Percentiles rank a stretch among this genome's conserved stretches.
Conservation (phyloP, 345 rosid species). For the Gossypioides kirkii region DNA sequence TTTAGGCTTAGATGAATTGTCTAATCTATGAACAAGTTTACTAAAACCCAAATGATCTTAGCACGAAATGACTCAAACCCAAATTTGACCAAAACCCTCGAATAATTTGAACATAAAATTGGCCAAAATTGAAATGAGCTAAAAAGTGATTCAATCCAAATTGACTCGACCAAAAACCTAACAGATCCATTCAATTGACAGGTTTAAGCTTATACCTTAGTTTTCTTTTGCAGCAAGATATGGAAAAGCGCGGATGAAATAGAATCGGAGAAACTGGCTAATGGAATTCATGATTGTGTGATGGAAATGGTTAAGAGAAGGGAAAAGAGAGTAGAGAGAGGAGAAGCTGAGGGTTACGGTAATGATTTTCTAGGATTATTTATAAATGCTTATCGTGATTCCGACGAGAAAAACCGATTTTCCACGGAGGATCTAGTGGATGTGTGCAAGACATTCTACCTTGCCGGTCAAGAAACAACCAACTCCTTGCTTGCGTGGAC, state of each 20-base stretch:
- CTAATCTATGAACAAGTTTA: too few species aligned
- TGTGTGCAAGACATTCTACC: conserved; percentile 40
- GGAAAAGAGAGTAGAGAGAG: conserved; percentile 14
- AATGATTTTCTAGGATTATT: conserved; percentile 31
- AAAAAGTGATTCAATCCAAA: too few species aligned
- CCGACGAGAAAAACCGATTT: conserved; percentile 23
- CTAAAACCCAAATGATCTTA: too few species aligned
- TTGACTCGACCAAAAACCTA: too few species aligned
- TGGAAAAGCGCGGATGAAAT: conserved; percentile 15
- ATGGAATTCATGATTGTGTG: conserved; percentile 15
- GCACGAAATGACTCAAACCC: too few species aligned
- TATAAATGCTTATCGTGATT: conserved; percentile 19
- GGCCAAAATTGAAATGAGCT: background rate
- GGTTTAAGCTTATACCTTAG: background rate
- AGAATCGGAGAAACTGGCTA: conserved; percentile 17
- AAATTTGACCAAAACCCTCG: too few species aligned
- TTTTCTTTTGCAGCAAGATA: conserved; percentile 19
- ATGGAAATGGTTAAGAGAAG: conserved; percentile 21
- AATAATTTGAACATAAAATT: background rate
- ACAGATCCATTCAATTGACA: too few species aligned
- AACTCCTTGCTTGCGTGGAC: conserved; percentile 34
- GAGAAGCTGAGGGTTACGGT: conserved; percentile 14
- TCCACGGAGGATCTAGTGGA: conserved; percentile 32
- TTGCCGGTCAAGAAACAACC: conserved; percentile 37
- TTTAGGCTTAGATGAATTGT: too few species aligned